Percentiles rank a stretch among this genome's conserved stretches.
Evolutionary conservation across 192 early-diverging fungal species (phyloP).

Genomic region (Piromyces finnis): DNA sequence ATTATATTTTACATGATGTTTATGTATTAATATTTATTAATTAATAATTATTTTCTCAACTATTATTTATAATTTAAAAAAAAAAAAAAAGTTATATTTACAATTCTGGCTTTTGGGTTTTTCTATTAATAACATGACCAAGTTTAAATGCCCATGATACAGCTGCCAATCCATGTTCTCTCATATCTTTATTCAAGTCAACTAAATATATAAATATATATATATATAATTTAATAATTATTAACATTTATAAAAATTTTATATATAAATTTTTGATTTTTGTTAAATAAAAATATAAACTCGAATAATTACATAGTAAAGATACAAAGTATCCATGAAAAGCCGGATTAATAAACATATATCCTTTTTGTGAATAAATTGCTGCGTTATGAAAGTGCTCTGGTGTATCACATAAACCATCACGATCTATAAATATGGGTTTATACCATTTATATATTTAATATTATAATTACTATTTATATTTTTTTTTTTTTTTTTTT

Average conservation of each 20-base stretch:
- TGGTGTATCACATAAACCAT: not conserved
- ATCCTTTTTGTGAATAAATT: not conserved
- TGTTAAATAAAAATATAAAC: no score
- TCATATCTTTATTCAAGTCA: not conserved
- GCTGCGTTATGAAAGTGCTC: not conserved
- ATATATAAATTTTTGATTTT: no score
- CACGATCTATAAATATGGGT: not conserved
- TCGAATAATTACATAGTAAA: not conserved
- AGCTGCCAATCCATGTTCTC: not conserved
- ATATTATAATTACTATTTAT: no score
- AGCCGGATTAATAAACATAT: not conserved
- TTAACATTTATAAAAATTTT: no score
- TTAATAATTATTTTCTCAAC: no score
- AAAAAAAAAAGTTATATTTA: no score
- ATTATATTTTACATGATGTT: not conserved
- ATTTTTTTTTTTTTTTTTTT: no score
- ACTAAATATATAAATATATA: not conserved
- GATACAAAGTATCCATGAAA: not conserved
- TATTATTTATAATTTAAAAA: no score
- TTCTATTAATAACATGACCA: not conserved
- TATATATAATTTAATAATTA: no score
- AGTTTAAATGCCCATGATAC: not conserved
- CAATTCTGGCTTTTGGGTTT: not conserved
- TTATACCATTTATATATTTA: no score
- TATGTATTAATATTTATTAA: no score